Conservation (phyloP, 1,139 yeast genomes). For the Blastobotrys raffinosifermentans region DNA sequence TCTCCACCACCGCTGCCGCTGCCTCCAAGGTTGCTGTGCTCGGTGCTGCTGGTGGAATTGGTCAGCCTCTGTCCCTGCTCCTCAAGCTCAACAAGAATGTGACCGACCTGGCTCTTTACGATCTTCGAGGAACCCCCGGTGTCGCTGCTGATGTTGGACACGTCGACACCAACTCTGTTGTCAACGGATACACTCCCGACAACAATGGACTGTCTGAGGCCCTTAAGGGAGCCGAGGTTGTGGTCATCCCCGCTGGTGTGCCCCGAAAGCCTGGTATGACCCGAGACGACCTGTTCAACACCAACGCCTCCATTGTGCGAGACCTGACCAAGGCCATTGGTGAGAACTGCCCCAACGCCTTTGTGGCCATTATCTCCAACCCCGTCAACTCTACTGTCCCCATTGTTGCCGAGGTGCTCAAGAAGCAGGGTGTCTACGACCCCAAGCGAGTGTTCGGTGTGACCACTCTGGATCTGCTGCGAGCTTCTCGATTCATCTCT, state of each 20-base stretch:
- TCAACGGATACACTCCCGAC: conserved; percentile 65
- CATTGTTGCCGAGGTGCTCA: conserved; percentile 79
- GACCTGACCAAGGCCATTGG: conserved; percentile 81
- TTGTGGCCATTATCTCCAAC: conserved; percentile 77
- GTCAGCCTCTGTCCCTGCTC: conserved; percentile 86
- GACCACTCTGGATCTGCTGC: conserved; percentile 83
- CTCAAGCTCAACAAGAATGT: conserved; percentile 61
- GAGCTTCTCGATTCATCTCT: conserved; percentile 79
- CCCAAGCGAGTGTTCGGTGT: conserved; percentile 85
- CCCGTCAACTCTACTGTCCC: conserved; percentile 97
- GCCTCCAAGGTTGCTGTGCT: conserved; percentile 33
- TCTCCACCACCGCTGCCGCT: conserved; percentile 57
- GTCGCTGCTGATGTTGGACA: conserved; percentile 90
- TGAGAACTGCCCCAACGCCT: conserved; percentile 64
- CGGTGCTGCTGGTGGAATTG: conserved; percentile 55
- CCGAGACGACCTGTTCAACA: conserved; percentile 88
- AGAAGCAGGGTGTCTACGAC: conserved; percentile 67
- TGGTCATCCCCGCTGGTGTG: conserved; percentile 92
- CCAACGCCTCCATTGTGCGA: conserved; percentile 86
- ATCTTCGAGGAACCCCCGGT: conserved; percentile 86
- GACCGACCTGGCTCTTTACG: conserved; percentile 69
- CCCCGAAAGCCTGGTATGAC: conserved; percentile 99
- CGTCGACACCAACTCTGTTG: conserved; percentile 73
- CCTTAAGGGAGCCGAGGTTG: conserved; percentile 64
- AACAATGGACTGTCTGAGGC: conserved; percentile 54